Base-by-base conservation (phyloP, 208 protist genomes). In the Trypanosoma theileri region DNA sequence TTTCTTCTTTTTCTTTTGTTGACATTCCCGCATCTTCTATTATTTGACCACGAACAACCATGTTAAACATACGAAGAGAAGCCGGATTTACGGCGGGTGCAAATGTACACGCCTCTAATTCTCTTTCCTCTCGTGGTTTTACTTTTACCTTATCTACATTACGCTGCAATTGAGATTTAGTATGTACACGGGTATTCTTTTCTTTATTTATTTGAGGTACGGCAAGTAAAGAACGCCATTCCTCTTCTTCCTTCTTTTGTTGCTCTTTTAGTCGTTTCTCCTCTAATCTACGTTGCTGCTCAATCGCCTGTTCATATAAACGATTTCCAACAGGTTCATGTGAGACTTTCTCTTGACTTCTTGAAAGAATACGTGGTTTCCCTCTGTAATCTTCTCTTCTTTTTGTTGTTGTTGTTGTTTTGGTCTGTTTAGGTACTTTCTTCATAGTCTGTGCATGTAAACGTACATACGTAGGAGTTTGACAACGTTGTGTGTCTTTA, bases 81-180 rank as follows among this genome's bases (percentile, higher is more conserved):
- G 64, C 58, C 4, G 59, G 69, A 45, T 77, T 83, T 4, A 83
- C 68, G 14, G 45, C 57, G n/a, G 73, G 78, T 14, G 24, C n/a
- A 63, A 83, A 80, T 8, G 72, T 72, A 52, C 78, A 80, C 45
- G 54, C 53, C 46, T 75, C 69, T 44, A 73, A 54, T 26, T 73
- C 68, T 45, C 31, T 48, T 66, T 60, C 68, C 42, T 73, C 59
- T 54, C 19, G 24, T 0, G 42, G 21, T 51, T 73, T 73, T 24
- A 67, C 21, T 14, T 42, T 22, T 10, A 4, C 12, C 9, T 44
- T 35, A n/a, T 21, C 4, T 12, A 4, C 7, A 4, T 46, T 40
- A n/a, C 2, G 10, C 16, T 48, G 10, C 11, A 48, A 11, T 48
- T 14, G 16, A 14, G 16, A 48, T 48, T 11, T 48, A 48, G 16